These are phyloP conservation scores for Globisporangium orthogonon DNA, from an alignment of 352 stramenopile genomes.

Conservation along the genomic window DNA sequence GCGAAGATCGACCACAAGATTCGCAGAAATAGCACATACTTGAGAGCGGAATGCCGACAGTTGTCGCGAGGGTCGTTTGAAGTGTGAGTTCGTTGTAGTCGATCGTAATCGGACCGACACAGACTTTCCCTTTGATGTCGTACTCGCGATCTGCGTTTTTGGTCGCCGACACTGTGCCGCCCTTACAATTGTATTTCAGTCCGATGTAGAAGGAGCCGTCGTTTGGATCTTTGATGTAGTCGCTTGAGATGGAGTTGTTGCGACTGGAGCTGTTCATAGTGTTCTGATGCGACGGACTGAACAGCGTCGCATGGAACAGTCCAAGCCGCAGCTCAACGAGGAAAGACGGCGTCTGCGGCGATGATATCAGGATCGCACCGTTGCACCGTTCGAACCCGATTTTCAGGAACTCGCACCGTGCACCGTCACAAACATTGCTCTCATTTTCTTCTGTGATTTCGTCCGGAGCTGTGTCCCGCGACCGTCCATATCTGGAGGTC, in stretches of 20 bases:
- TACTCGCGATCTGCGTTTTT: conserved; percentile 17
- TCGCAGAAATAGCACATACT: neutral
- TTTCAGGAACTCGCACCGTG: conserved; percentile 23
- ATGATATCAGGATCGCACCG: conserved; percentile 35
- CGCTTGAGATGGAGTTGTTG: conserved; percentile 47
- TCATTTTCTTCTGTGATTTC: neutral
- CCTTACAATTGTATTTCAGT: conserved; percentile 47
- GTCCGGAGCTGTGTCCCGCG: too few relatives aligned
- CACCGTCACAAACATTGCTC: neutral
- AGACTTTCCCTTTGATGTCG: conserved; percentile 57
- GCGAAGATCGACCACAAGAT: neutral
- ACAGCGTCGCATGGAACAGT: conserved; percentile 33
- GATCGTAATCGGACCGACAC: conserved; percentile 45
- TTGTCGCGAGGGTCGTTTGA: conserved; percentile 21
- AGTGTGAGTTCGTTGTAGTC: conserved; percentile 54
- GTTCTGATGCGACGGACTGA: conserved; percentile 14
- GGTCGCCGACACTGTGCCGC: conserved; percentile 4
- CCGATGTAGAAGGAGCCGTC: conserved; percentile 73
- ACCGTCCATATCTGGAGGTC: neutral
- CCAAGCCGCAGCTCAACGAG: conserved; percentile 55
- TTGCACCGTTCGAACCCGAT: conserved; percentile 38
- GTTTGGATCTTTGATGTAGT: conserved; percentile 55
- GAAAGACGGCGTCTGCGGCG: conserved; percentile 23
- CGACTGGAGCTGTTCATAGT: conserved; percentile 7
- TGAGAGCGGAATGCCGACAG: neutral